Base-by-base conservation (phyloP, 305 asterid species). In the Fraxinus latifolia region DNA sequence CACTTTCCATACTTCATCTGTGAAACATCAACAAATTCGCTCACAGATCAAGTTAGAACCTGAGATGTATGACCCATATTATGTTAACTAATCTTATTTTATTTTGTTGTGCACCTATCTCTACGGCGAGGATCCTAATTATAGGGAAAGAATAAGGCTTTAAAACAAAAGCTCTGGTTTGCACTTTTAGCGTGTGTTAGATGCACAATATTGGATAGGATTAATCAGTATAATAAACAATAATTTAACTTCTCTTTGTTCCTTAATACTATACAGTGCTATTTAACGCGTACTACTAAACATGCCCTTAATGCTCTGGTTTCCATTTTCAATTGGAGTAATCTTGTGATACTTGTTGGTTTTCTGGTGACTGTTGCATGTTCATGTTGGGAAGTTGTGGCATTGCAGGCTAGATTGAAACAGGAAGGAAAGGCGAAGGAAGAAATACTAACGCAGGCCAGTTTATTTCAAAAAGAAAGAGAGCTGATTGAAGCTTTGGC, bases 401-500 rank as follows among this genome's bases (percentile, higher is more conserved):
- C 77, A 39, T 87, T 33, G 80, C 94, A 95, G 98, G 96, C 87
- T 82, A 93, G 87, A 80, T 83, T 87, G 89, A 85, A 87, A 72
- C 96, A 85, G 75, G 98, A 93, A 88, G 84, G 68, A 76, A 86
- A 83, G 79, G 84, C 87, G 5, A 95, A 89, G 76, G 84, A 85
- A 25, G 97, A 94, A 44, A 17, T 93, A 60, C 90, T 88, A 36
- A 53, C 87, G 39, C 93, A 88, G 81, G 91, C 92, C 78, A 85
- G 77, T 80, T 83, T 88, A 23, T 76, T 87, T 27, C 88, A 68
- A 83, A 91, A 87, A 82, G 97, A 94, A 84, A 85, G 94, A 84
- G 93, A 92, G 75, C 88, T 90, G 72, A 86, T 88, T 19, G 97
- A 96, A 87, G 86, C 83, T 79, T 87, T 96, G 58, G 75, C 94